Percentiles rank a stretch among this genome's conserved stretches.
phyloP scores from a whole-genome alignment of 805 yeast genomes.

The Wickerhamiella shivajii region DNA sequence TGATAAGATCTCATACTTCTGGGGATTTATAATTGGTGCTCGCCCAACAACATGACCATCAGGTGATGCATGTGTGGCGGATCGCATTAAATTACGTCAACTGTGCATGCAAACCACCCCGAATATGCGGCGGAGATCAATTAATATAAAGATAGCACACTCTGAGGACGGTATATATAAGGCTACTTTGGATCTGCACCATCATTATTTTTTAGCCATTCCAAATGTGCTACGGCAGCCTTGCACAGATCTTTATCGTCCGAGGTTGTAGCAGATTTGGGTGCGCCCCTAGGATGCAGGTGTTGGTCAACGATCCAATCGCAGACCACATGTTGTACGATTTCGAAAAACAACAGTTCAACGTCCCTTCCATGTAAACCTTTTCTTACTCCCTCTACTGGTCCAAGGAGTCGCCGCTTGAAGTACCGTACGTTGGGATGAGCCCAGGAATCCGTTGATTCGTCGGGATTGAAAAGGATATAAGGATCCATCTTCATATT shows the following conservation, averaged over 20 bases:
- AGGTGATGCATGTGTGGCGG: no score
- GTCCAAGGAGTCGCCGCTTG: constrained; percentile 14
- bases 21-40: no score
- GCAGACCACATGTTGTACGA: constrained; percentile 13
- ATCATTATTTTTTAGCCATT: constrained; percentile 14
- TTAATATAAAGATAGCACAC: no score
- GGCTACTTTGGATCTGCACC: no score
- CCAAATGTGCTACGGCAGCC: constrained; percentile 10
- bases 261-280: constrained; percentile 3
- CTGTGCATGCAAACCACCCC: no score
- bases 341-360: constrained; percentile 13
- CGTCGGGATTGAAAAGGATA: constrained; percentile 10
- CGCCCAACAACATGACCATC: no score
- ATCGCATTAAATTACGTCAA: no score
- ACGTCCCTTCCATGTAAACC: constrained; percentile 11
- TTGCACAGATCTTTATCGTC: constrained; percentile 13
- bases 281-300: constrained; percentile 13
- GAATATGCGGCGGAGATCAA: no score
- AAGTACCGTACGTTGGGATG: constrained; percentile 9
- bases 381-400: constrained; percentile 7
- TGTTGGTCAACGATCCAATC: constrained; percentile 14
- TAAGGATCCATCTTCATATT: constrained; percentile 16
- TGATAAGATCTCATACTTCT: no score
- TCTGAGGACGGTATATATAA: no score
- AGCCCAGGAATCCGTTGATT: constrained; percentile 2